These are phyloP conservation scores for Metarhizium robertsii DNA, from an alignment of 2,329 filamentous ascomycete genomes.

Conservation along the genomic window DNA sequence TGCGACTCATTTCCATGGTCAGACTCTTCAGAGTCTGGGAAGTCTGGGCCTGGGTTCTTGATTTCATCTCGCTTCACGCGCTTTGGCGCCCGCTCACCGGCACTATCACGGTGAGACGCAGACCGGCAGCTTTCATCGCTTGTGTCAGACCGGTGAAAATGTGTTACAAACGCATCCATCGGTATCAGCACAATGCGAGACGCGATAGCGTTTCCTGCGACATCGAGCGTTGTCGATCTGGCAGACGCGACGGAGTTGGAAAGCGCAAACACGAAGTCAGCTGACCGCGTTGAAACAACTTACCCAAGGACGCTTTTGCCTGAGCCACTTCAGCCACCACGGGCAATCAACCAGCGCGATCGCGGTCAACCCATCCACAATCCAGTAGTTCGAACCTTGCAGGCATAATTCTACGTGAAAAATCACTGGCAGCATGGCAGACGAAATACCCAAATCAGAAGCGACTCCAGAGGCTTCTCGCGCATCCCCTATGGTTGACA, in stretches of 20 bases:
- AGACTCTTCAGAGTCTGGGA: conserved; percentile 14
- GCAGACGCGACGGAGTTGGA: conserved; percentile 5
- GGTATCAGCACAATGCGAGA: conserved; percentile 8
- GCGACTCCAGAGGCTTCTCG: conserved; percentile 11
- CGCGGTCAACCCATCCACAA: background rate
- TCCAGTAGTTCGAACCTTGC: background rate
- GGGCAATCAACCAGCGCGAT: conserved; percentile 4
- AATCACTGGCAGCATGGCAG: conserved; percentile 18
- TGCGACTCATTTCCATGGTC: conserved; percentile 4
- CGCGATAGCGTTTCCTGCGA: background rate
- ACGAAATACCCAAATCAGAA: conserved; percentile 16
- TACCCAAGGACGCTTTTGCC: background rate
- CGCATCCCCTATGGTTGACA: conserved; percentile 12
- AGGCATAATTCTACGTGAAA: too few relatives aligned
- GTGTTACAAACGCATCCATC: conserved; percentile 31
- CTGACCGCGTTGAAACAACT: conserved; percentile 17
- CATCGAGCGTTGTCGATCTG: background rate
- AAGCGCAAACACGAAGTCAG: conserved; percentile 26
- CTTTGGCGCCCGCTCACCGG: conserved; percentile 19
- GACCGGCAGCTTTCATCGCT: conserved; percentile 3
- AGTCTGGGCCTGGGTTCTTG: conserved; percentile 13
- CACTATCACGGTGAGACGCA: conserved; percentile 2
- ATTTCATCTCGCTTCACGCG: conserved; percentile 19
- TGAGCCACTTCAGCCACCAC: background rate
- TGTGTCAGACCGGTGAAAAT: conserved; percentile 14